Evolutionary conservation across 164 flowering plant species (phyloP).

Genomic region (Nymphaea colorata): DNA sequence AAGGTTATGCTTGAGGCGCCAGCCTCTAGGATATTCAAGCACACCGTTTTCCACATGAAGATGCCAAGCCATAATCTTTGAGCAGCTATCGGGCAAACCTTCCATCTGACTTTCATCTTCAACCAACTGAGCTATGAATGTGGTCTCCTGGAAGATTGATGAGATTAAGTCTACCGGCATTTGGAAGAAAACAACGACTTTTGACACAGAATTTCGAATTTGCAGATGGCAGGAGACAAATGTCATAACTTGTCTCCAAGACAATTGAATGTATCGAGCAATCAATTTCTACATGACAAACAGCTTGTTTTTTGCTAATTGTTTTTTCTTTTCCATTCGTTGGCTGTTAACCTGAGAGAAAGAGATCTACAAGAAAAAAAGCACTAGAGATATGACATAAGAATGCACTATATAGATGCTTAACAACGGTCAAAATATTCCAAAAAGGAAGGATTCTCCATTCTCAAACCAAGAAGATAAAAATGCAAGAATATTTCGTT

Average conservation of each 20-base stretch:
- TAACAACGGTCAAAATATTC: too few species aligned
- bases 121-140: constrained; percentile 83
- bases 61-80: constrained; percentile 80
- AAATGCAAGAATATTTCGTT: too few species aligned
- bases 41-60: constrained; percentile 62
- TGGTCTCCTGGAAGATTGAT: constrained; percentile 52
- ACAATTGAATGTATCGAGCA: neutral
- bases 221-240: neutral
- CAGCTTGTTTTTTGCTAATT: too few species aligned
- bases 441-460: too few species aligned
- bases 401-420: too few species aligned
- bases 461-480: too few species aligned
- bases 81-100: constrained; percentile 52
- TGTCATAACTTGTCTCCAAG: neutral
- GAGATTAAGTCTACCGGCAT: neutral
- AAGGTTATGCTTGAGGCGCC: constrained; percentile 71
- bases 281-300: neutral
- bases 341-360: too few species aligned
- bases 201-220: neutral
- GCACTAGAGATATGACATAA: too few species aligned
- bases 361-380: too few species aligned
- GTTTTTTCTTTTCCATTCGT: too few species aligned
- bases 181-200: neutral
- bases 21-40: constrained; percentile 61
- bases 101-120: constrained; percentile 97